phyloP scores from a whole-genome alignment of 1,284 basidiomycete species.

The Puccinia horiana region DNA sequence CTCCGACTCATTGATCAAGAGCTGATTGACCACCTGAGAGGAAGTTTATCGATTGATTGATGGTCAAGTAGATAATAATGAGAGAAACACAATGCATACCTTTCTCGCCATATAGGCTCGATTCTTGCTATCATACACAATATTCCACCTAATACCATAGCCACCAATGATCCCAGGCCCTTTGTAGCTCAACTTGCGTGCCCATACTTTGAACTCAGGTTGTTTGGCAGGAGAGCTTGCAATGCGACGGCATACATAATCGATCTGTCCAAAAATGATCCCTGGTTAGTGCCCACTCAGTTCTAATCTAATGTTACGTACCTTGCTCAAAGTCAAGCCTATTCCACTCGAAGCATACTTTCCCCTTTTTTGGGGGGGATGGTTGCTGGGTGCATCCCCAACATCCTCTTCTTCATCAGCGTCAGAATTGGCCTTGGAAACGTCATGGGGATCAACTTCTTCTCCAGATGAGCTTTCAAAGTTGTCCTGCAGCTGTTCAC shows the following conservation, averaged over 20 bases:
- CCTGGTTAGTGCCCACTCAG: too few relatives aligned
- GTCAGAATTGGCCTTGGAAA: not conserved
- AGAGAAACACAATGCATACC: too few relatives aligned
- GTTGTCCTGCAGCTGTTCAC: not conserved
- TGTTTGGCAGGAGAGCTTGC: not conserved
- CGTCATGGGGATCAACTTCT: not conserved
- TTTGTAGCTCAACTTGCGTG: too few relatives aligned
- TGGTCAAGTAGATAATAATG: too few relatives aligned
- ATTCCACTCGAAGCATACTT: not conserved
- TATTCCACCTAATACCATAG: slow-evolving; percentile 14
- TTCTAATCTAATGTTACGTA: not conserved
- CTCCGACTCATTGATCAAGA: too few relatives aligned
- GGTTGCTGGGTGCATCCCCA: too few relatives aligned
- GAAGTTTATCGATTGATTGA: too few relatives aligned
- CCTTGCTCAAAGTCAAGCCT: not conserved
- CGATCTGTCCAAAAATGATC: not conserved
- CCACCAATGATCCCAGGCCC: slow-evolving; percentile 1
- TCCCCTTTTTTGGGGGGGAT: not conserved
- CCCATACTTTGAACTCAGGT: not conserved
- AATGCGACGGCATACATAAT: slow-evolving; percentile 2
- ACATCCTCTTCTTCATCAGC: not conserved
- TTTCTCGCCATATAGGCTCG: not conserved
- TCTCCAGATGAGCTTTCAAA: not conserved
- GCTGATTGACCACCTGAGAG: too few relatives aligned
- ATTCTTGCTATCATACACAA: not conserved